These are phyloP conservation scores for Colletotrichum scovillei DNA, from an alignment of 2,329 filamentous ascomycete genomes.

Conservation along the genomic window DNA sequence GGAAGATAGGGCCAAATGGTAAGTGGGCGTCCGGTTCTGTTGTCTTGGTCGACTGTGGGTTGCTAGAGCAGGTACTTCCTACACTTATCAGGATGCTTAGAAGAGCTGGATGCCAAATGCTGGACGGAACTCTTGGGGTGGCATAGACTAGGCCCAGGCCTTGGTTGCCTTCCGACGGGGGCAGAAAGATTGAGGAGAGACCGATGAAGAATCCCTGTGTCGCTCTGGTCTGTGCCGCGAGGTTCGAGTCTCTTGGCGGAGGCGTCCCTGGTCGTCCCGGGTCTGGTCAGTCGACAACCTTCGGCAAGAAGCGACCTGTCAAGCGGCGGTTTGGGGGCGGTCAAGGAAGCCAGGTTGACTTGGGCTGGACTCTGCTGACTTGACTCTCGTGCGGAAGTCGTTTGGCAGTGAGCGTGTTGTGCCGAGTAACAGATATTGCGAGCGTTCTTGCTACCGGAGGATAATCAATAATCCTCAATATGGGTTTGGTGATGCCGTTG, in stretches of 20 bases:
- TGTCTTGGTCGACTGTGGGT: not conserved
- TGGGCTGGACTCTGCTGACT: not conserved
- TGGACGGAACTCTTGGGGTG: not conserved
- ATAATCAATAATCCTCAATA: not conserved
- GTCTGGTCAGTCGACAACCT: conserved; percentile 6
- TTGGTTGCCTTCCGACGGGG: not conserved
- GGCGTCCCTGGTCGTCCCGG: conserved; percentile 8
- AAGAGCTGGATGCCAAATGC: conserved; percentile 20
- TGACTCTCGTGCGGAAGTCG: not conserved
- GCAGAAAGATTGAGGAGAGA: not conserved
- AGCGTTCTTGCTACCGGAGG: not conserved
- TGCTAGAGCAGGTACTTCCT: not conserved
- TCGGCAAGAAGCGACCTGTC: conserved; percentile 31
- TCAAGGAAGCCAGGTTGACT: conserved; percentile 26
- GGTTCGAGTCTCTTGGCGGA: conserved; percentile 23
- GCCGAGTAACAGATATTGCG: not conserved
- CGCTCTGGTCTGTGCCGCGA: conserved; percentile 33
- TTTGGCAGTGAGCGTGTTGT: not conserved
- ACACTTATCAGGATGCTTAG: conserved; percentile 17
- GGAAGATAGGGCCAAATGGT: not conserved
- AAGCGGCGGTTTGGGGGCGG: conserved; percentile 26
- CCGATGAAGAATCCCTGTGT: conserved; percentile 26
- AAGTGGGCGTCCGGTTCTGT: not conserved
- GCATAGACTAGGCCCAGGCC: not conserved
- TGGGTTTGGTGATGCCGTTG: not conserved